Evolutionary conservation across 2,329 filamentous ascomycete species (phyloP), one percentile per base, ranked within the genome.

Genomic region (Colletotrichum tanaceti): DNA sequence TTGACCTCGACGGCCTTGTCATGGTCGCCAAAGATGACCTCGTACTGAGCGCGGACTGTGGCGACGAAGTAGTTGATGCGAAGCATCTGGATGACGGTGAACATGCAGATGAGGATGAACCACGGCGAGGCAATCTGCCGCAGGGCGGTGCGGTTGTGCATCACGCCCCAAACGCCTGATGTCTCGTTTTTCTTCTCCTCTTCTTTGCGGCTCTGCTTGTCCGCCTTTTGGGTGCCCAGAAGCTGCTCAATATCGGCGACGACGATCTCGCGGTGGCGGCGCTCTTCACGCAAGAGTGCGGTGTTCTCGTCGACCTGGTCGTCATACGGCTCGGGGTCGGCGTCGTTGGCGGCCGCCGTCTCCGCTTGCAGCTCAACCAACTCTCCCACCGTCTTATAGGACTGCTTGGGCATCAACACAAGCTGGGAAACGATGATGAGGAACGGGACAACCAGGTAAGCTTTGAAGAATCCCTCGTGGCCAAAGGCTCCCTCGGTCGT

Each of bases 21-120:
- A 68, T 84, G 82, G 13, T 88, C 88, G 53, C 84, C 83, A 18
- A 97, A 87, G 10, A 98, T 86, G 73, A 90, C 90, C 52, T 89
- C 87, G 79, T 97, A 97, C 78, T 98, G 94, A 1, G 90, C 85
- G 2, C 92, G 87, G 71, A 97, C 90, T 2, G 94, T 97, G 4
- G 94, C 93, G 61, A 97, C 93, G 77, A 97, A 97, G 82, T 94
- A 97, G 81, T 97, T 97, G 85, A 97, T 97, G 38, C 91, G 86
- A 2, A 90, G 90, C 89, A 92, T 92, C 77, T 92, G 90, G 46
- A 92, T 80, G 39, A 91, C 85, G 5, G 93, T 97, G 77, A 97
- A 95, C 22, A 93, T 79, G 5, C 92, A 92, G 73, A 97, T 92
- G 44, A 97, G 85, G 20, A 93, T 83, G 77, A 96, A 97, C 93